These are phyloP conservation scores for Tanacetum coccineum DNA, from an alignment of 129 eudicot genomes.

Conservation along the genomic window DNA sequence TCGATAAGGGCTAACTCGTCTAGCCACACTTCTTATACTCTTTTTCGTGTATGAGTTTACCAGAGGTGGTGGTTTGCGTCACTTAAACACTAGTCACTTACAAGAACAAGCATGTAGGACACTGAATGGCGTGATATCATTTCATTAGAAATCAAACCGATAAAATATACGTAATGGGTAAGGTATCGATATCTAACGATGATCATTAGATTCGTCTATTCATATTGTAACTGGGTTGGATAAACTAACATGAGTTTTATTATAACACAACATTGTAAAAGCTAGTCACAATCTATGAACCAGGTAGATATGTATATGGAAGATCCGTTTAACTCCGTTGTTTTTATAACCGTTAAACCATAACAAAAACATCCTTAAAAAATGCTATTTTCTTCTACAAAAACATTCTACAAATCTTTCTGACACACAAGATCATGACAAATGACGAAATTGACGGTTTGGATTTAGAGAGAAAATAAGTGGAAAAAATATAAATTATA, in stretches of 20 bases:
- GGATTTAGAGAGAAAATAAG: too few species aligned
- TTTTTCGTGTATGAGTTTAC: slow-evolving; percentile 9
- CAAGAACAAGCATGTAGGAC: slow-evolving; percentile 17
- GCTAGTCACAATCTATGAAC: neutral
- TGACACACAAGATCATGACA: too few species aligned
- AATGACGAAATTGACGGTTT: too few species aligned
- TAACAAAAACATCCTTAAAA: too few species aligned
- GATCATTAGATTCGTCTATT: slow-evolving; percentile 6
- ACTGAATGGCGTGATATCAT: neutral
- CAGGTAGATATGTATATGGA: too few species aligned
- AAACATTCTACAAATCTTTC: too few species aligned
- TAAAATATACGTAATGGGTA: slow-evolving; percentile 15
- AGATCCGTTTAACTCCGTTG: too few species aligned
- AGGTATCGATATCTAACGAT: neutral
- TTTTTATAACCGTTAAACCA: too few species aligned
- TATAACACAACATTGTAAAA: neutral
- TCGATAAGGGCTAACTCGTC: slow-evolving; percentile 15
- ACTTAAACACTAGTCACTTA: slow-evolving; percentile 24
- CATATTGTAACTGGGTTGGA: slow-evolving; percentile 5
- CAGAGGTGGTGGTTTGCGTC: slow-evolving; percentile 5
- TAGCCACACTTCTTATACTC: neutral
- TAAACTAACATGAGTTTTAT: slow-evolving; percentile 5
- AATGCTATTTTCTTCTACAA: too few species aligned
- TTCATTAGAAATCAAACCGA: slow-evolving; percentile 18
- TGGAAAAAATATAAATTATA: too few species aligned